phyloP scores from a whole-genome alignment of 805 yeast species.

The Hanseniaspora occidentalis region DNA sequence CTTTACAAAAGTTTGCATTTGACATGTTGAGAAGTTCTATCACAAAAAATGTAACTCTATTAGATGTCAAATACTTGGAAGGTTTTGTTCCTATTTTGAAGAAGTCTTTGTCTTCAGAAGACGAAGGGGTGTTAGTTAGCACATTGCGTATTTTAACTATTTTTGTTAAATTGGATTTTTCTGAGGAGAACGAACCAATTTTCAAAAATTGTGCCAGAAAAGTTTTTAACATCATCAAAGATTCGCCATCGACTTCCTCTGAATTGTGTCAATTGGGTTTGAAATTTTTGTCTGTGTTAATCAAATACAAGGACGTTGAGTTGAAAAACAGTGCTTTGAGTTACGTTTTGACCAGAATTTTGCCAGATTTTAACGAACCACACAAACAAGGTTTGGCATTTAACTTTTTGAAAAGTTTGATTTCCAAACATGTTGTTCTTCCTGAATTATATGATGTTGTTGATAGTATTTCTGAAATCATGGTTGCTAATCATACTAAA shows the following conservation, averaged over 20 bases:
- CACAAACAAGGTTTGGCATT: constrained; percentile 80
- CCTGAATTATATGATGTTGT: constrained; percentile 87
- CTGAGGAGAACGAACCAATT: constrained; percentile 30
- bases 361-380: constrained; percentile 86
- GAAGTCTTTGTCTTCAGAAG: constrained; percentile 45
- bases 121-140: constrained; percentile 66
- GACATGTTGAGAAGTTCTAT: constrained; percentile 67
- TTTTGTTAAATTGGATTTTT: constrained; percentile 49
- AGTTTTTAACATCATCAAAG: constrained; percentile 51
- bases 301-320: constrained; percentile 56
- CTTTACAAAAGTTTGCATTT: constrained; percentile 63
- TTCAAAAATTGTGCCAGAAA: constrained; percentile 52
- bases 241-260: constrained; percentile 63
- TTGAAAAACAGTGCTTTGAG: constrained; percentile 62
- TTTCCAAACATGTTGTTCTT: constrained; percentile 57
- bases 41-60: constrained; percentile 44
- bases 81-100: constrained; percentile 70
- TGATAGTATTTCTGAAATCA: constrained; percentile 66
- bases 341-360: constrained; percentile 56
- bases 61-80: constrained; percentile 45
- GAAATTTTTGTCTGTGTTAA: constrained; percentile 56
- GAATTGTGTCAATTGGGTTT: constrained; percentile 73
- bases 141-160: constrained; percentile 51
- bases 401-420: constrained; percentile 66
- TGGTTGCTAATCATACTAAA: constrained; percentile 80